Conservation (phyloP, 768 basidiomycete species). For the Naganishia vaughanmartiniae region DNA sequence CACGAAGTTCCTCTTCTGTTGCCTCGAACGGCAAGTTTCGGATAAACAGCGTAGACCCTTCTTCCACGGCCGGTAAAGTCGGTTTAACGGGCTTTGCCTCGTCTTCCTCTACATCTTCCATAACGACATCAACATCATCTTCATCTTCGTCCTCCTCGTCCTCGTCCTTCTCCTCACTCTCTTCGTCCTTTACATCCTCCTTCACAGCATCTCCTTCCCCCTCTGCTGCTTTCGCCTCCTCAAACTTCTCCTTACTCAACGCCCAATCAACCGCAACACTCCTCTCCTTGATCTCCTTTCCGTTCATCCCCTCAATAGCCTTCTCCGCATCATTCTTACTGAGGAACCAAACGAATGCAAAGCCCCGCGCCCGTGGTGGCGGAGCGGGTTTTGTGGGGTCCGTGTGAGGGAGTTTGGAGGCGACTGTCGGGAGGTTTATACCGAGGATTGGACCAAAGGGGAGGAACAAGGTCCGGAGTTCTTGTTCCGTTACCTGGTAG, state of each 20-base stretch:
- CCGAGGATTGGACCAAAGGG: constrained; percentile 83
- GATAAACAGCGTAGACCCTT: constrained; percentile 87
- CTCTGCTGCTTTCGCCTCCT: constrained; percentile 66
- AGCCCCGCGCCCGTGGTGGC: constrained; percentile 63
- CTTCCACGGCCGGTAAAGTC: constrained; percentile 73
- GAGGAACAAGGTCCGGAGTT: constrained; percentile 79
- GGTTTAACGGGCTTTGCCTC: constrained; percentile 57
- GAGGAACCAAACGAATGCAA: constrained; percentile 93
- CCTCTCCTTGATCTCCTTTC: constrained; percentile 58
- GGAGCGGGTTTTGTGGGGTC: constrained; percentile 45
- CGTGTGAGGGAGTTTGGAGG: constrained; percentile 51
- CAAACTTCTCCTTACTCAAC: constrained; percentile 87
- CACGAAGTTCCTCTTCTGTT: constrained; percentile 86
- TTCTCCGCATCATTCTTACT: constrained; percentile 77
- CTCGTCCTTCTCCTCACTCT: constrained; percentile 38
- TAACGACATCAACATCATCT: constrained; percentile 40
- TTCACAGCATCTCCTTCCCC: constrained; percentile 42
- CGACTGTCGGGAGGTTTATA: constrained; percentile 68
- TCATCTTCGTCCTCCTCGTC: constrained; percentile 41
- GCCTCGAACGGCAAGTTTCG: constrained; percentile 89
- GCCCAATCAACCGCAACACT: constrained; percentile 96
- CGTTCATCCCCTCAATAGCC: constrained; percentile 77
- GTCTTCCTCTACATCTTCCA: constrained; percentile 47
- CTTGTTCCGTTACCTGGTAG: constrained; percentile 69
- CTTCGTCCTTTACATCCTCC: constrained; percentile 45